A percentile compares a stretch with the other conserved stretches of the same genome.
These are phyloP conservation scores for Globisporangium carolinianum DNA, from an alignment of 352 stramenopile species.

Conservation along the genomic window DNA sequence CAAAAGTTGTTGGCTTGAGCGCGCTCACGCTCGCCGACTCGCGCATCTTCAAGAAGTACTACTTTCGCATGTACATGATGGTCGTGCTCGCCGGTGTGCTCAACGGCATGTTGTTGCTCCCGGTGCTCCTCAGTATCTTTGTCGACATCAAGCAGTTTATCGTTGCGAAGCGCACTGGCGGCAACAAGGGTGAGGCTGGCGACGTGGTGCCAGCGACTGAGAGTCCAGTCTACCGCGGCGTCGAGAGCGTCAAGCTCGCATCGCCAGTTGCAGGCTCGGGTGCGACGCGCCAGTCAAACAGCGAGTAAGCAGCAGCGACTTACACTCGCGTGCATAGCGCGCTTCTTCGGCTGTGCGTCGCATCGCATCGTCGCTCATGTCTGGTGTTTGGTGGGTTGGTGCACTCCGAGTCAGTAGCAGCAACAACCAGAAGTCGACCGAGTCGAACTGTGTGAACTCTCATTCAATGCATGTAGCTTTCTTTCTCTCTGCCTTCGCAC, in stretches of 20 bases:
- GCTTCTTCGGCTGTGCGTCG: background rate
- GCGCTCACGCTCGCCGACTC: slow-evolving; percentile 42
- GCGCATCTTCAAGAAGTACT: slow-evolving; percentile 88
- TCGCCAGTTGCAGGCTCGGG: slow-evolving; percentile 9
- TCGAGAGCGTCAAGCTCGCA: slow-evolving; percentile 11
- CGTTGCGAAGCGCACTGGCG: slow-evolving; percentile 18
- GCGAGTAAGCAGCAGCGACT: slow-evolving; percentile 10
- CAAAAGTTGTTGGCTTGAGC: slow-evolving; percentile 28
- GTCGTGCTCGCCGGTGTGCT: slow-evolving; percentile 77
- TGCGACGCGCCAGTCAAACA: slow-evolving; percentile 20
- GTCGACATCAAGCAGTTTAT: slow-evolving; percentile 42
- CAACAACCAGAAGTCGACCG: too few species aligned
- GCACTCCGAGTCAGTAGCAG: too few species aligned
- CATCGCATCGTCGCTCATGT: background rate
- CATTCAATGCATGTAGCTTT: too few species aligned
- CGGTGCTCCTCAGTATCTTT: slow-evolving; percentile 44
- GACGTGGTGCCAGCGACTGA: slow-evolving; percentile 9
- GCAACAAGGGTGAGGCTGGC: slow-evolving; percentile 9
- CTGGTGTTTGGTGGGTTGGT: too few species aligned
- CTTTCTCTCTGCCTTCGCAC: too few species aligned
- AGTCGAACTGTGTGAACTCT: too few species aligned
- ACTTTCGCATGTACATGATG: slow-evolving; percentile 89
- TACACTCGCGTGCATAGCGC: background rate
- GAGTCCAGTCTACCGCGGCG: slow-evolving; percentile 19
- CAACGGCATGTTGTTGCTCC: slow-evolving; percentile 67